These are phyloP conservation scores for Jacaranda copaia DNA, from an alignment of 257 asterid species.

Conservation along the genomic window DNA sequence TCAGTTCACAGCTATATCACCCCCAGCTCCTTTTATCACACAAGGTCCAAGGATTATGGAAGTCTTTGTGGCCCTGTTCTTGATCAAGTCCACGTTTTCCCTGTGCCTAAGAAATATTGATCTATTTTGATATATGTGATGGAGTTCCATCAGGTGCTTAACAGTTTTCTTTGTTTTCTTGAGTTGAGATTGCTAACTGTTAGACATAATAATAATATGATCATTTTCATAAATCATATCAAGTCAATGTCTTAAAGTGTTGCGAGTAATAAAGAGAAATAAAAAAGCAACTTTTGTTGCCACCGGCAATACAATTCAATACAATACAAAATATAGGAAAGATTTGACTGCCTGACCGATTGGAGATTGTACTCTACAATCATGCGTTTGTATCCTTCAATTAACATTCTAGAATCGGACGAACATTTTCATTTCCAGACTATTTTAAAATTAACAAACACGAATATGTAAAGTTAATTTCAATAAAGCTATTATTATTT, in stretches of 20 bases:
- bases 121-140: neutral
- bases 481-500: too few species aligned
- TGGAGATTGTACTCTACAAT: too few species aligned
- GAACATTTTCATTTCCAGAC: too few species aligned
- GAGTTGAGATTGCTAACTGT: neutral
- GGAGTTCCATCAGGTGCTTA: neutral
- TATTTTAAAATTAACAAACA: too few species aligned
- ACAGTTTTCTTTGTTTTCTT: neutral
- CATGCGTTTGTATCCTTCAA: too few species aligned
- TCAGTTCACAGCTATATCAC: slow-evolving; percentile 60
- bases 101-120: slow-evolving; percentile 36
- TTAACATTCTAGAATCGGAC: too few species aligned
- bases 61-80: slow-evolving; percentile 79
- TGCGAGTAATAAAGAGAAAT: neutral
- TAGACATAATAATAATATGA: neutral
- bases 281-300: neutral
- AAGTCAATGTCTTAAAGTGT: neutral
- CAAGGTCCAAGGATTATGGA: slow-evolving; percentile 55
- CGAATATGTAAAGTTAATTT: too few species aligned
- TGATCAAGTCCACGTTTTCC: slow-evolving; percentile 59
- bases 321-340: too few species aligned
- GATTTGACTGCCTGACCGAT: too few species aligned
- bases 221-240: neutral
- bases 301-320: neutral
- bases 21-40: slow-evolving; percentile 73